Base-by-base conservation (phyloP, 2,329 filamentous ascomycete genomes). In the Colletotrichum limetticola region DNA sequence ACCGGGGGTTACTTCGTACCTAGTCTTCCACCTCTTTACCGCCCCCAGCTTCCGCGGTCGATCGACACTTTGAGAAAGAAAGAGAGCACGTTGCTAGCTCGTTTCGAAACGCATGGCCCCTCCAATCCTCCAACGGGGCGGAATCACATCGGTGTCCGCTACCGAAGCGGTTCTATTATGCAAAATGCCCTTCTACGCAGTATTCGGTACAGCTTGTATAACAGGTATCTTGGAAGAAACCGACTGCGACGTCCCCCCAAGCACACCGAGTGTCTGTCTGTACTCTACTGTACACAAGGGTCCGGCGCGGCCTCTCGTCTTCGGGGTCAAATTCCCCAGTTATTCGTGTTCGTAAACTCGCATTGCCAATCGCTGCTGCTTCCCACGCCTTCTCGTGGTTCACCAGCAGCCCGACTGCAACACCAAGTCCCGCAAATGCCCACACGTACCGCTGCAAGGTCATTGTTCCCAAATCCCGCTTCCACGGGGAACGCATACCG, bases 261-360 rank as follows among this genome's bases (percentile, higher is more conserved):
- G 19, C 42, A 49, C 42, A 49, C 42, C 42, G 42, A 49, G 42
- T 49, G 42, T 11, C 42, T 49, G 19, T 22, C 2, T 19, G 42
- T 49, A 9, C 42, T 46, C 42, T 9, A 2, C 24, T 26, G 24
- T 26, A 16, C 42, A 49, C 19, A 49, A 49, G 42, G 42, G 42
- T 22, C 37, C 37, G 37, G 37, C 37, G 8, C 37, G 37, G 37
- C 37, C 37, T 42, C 14, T 19, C 16, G 37, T 42, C 37, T 42
- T 16, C 37, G 37, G 37, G 37, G 37, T 42, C 16, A 6, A 7
- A 12, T 55, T 32, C 60, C 49, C 66, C 60, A 57, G 9, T 49
- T 19, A 66, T 71, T 73, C 71, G 71, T 73, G 71, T 71, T 73
- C 71, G 71, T 73, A 73, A 66, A 55, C 53, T 57, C 32, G 49